Conservation (phyloP, 2,329 filamentous ascomycete species). For the Cercospora sesami region DNA sequence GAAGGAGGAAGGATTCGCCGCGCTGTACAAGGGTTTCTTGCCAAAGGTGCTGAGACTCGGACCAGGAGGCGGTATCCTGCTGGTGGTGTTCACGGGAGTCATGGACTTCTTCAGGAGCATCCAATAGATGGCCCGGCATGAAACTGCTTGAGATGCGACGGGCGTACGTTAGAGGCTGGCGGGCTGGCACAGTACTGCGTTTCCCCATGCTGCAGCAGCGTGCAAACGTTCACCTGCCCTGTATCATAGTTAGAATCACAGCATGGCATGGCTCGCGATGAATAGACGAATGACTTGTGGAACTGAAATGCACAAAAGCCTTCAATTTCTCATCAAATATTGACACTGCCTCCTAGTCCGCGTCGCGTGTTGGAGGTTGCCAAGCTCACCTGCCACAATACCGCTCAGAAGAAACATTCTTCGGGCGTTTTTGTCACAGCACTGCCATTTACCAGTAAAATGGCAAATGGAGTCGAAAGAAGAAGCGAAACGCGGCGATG, state of each 20-base stretch:
- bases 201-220: not conserved
- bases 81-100: slow-evolving; percentile 83
- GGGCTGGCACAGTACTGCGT: not conserved
- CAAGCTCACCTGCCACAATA: not conserved
- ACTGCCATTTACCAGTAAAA: not conserved
- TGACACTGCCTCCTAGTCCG: not conserved
- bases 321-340: not conserved
- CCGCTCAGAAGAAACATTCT: not conserved
- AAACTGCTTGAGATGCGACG: not conserved
- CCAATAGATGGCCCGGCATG: slow-evolving; percentile 44
- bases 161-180: not conserved
- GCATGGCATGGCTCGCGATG: not conserved
- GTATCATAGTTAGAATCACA: slow-evolving; percentile 3
- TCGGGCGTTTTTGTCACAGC: not conserved
- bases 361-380: not conserved
- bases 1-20: slow-evolving; percentile 87
- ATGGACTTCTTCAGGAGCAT: slow-evolving; percentile 89
- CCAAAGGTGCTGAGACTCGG: slow-evolving; percentile 85
- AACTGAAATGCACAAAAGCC: not conserved
- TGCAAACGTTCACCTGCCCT: not conserved
- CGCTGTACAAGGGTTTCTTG: slow-evolving; percentile 95
- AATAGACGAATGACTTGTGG: slow-evolving; percentile 4
- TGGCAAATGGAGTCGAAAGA: slow-evolving; percentile 14
- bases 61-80: slow-evolving; percentile 70
- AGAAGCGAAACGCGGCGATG: slow-evolving; percentile 9